phyloP scores from a whole-genome alignment of 176 grass and related monocot species.

The Cenchrus fungigraminus region DNA sequence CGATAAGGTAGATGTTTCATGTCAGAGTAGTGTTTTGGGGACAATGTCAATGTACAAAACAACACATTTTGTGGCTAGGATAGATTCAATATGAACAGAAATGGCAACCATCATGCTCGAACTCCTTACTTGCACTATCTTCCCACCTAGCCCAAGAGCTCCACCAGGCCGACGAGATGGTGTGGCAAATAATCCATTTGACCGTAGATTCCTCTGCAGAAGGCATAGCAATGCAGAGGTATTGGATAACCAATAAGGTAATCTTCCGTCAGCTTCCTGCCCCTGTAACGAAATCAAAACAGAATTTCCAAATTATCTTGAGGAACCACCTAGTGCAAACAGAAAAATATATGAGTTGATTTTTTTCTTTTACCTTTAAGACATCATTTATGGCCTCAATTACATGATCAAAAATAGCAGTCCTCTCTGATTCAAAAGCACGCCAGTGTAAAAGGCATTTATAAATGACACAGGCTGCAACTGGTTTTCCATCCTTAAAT shows the following conservation, averaged over 20 bases:
- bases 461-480: slow-evolving; percentile 90
- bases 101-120: background rate
- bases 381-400: slow-evolving; percentile 93
- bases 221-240: slow-evolving; percentile 87
- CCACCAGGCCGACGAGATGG: slow-evolving; percentile 71
- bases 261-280: slow-evolving; percentile 58
- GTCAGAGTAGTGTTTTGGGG: background rate
- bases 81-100: slow-evolving; percentile 1
- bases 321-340: slow-evolving; percentile 24
- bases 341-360: slow-evolving; percentile 21
- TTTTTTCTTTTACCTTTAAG: slow-evolving; percentile 64
- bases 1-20: background rate
- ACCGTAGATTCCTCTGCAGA: slow-evolving; percentile 91
- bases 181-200: slow-evolving; percentile 81
- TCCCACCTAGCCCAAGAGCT: slow-evolving; percentile 51
- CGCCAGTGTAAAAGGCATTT: slow-evolving; percentile 86
- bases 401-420: slow-evolving; percentile 93
- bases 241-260: slow-evolving; percentile 98
- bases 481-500: slow-evolving; percentile 86
- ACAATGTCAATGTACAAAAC: background rate
- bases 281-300: slow-evolving; percentile 54
- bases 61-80: background rate
- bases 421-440: slow-evolving; percentile 89
- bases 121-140: slow-evolving; percentile 66
- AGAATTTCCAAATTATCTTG: background rate